A percentile compares a stretch with the other conserved stretches of the same genome.
phyloP scores from a whole-genome alignment of 148 eudicot genomes.

The Arctostaphylos glauca region DNA sequence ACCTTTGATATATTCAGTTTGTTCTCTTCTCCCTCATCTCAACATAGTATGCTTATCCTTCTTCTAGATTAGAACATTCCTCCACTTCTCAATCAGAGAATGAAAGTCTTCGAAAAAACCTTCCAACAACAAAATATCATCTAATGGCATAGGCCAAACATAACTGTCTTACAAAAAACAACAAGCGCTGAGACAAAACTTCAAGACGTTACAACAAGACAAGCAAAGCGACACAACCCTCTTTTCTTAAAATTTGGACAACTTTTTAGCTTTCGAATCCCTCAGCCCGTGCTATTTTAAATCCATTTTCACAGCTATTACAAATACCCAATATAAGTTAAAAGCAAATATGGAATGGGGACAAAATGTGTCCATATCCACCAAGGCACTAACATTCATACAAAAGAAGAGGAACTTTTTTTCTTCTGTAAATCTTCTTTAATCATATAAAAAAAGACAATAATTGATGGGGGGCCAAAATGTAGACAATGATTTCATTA shows the following conservation, averaged over 20 bases:
- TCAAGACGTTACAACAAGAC: background rate
- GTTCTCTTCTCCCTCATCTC: no score
- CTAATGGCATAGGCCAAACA: background rate
- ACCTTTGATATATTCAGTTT: no score
- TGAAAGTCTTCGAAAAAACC: no score
- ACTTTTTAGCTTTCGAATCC: background rate
- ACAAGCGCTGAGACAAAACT: background rate
- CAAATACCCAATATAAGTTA: no score
- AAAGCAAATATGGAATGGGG: no score
- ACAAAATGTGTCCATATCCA: no score
- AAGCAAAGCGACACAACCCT: background rate
- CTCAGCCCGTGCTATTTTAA: background rate
- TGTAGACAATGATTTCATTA: background rate
- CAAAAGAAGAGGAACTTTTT: no score
- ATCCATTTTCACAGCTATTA: no score
- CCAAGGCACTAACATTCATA: background rate
- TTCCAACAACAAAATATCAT: no score
- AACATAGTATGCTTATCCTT: no score
- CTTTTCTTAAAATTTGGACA: background rate
- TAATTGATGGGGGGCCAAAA: background rate
- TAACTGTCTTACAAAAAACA: background rate
- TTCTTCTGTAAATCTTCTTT: conserved; percentile 3
- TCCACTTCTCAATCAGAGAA: no score
- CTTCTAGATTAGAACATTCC: no score
- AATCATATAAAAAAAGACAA: background rate